Conservation (phyloP, 352 stramenopile species). For the Thraustochytrium sp. region DNA sequence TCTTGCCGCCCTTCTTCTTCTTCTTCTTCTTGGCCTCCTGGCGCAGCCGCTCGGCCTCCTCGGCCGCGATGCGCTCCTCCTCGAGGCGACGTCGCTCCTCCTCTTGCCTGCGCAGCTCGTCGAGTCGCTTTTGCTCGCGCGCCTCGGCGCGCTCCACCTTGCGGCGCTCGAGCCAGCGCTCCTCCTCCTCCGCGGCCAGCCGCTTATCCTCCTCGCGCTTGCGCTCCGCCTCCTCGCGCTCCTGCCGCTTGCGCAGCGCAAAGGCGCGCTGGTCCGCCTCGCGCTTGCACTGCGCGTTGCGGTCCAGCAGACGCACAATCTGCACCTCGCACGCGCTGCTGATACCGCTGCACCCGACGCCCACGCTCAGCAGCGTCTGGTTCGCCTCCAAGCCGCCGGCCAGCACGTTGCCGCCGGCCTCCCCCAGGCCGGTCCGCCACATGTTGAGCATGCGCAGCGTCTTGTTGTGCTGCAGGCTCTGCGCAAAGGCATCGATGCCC, state of each 20-base stretch:
- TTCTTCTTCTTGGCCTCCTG: constrained; percentile 30
- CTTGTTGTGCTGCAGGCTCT: neutral
- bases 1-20: constrained; percentile 28
- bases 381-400: neutral
- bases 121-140: neutral
- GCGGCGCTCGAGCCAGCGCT: constrained; percentile 15
- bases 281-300: constrained; percentile 7
- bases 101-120: neutral
- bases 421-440: constrained; percentile 19
- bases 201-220: neutral
- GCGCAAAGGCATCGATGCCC: neutral
- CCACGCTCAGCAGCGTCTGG: neutral
- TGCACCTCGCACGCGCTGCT: neutral
- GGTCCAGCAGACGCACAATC: neutral
- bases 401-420: neutral
- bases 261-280: neutral
- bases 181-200: neutral
- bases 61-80: neutral
- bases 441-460: constrained; percentile 33
- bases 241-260: neutral
- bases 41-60: constrained; percentile 3
- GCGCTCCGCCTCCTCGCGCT: neutral
- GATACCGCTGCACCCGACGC: constrained; percentile 23
- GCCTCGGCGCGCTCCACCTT: neutral
- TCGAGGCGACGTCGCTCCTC: neutral